Evolutionary conservation across 768 basidiomycete species (phyloP).

Genomic region (Podaxis carcinomalis): DNA sequence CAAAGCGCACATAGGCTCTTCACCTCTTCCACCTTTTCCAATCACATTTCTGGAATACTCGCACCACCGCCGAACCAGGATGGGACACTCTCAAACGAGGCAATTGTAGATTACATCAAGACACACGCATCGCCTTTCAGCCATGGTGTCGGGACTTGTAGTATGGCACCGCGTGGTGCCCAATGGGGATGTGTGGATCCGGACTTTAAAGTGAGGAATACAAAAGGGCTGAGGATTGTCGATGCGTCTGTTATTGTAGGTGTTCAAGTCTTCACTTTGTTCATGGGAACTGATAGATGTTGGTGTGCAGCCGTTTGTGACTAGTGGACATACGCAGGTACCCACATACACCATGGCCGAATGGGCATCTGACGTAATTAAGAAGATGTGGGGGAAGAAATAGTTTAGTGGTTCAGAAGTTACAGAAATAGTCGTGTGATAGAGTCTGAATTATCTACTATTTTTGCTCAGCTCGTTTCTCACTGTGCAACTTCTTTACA

Average conservation of each 20-base stretch:
- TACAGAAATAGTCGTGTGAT: not conserved
- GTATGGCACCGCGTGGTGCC: constrained; percentile 22
- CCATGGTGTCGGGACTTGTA: constrained; percentile 28
- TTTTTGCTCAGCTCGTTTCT: not conserved
- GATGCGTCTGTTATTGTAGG: constrained; percentile 32
- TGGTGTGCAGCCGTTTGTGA: not conserved
- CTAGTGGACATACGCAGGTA: constrained; percentile 1
- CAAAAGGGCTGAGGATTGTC: constrained; percentile 29
- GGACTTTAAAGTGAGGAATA: constrained; percentile 30
- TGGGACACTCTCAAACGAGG: not conserved
- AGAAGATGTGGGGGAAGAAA: not conserved
- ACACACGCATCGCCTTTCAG: not conserved
- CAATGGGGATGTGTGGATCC: constrained; percentile 30
- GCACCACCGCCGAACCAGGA: not conserved
- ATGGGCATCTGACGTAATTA: constrained; percentile 6
- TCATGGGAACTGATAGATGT: not conserved
- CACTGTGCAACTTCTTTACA: not conserved
- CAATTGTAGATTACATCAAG: not conserved
- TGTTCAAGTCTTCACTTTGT: not conserved
- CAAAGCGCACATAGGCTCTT: constrained; percentile 16
- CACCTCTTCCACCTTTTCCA: constrained; percentile 6
- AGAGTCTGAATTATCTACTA: not conserved
- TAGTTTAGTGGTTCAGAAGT: not conserved
- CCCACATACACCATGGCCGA: constrained; percentile 6
- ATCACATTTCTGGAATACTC: not conserved